Base-by-base conservation (phyloP, 306 rosid species). In the Rubus idaeus region DNA sequence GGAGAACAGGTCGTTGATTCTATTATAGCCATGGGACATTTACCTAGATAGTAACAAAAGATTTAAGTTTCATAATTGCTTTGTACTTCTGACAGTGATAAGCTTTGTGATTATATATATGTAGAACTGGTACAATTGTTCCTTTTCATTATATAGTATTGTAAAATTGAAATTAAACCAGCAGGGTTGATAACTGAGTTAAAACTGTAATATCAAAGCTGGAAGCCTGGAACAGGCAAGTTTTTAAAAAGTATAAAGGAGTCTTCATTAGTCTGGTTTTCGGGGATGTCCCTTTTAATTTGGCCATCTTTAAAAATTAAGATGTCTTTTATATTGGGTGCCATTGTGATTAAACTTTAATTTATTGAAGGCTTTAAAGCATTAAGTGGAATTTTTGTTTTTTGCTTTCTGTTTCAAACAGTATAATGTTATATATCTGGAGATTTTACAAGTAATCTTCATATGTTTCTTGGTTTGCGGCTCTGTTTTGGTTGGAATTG, bases 51-150 rank as follows among this genome's bases (percentile, higher is more conserved):
- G 49, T 20, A 71, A 11, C 66, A 40, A 40, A 55, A 51, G 47
- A 71, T 20, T 55, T 52, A 72, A 57, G 76, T 26, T 72, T 52
- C 52, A 72, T 12, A 55, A 57, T 50, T 4, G 12, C 39, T 53
- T 20, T 4, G 52, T 51, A 40, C 76, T 53, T 53, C 8, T 20
- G 51, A n/a, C 20, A 52, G 37, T 55, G 60, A 13, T 53, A 40
- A 39, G 13, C 40, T 40, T 11, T 72, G 12, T 72, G 21, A 18
- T 14, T 72, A 14, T 72, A 51, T 12, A 37, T 30, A 9, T 18
- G 40, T 40, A 63, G 12, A 14, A 55, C 45, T 37, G 41, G 49
- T 70, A 70, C 10, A 70, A 71, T 51, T 18, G 35, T 30, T 71
- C 4, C 6, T n/a, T 37, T 70, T 52, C 17, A 1, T 37, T n/a